Conservation (phyloP, 106 monocot genomes). For the Dendrobium nobile region DNA sequence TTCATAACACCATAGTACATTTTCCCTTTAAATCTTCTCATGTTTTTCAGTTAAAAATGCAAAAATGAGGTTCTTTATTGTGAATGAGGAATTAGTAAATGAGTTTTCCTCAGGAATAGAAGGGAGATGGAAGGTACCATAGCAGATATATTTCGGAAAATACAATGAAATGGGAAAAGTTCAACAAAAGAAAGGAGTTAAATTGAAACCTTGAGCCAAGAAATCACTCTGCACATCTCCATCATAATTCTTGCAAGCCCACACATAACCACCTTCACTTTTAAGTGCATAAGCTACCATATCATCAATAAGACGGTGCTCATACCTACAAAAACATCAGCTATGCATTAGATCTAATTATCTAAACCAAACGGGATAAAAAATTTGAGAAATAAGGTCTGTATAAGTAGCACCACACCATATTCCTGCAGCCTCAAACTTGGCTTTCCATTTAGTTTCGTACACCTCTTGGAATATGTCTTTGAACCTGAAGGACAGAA, state of each 20-base stretch:
- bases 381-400: neutral
- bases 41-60: neutral
- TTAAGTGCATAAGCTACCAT: conserved; percentile 97
- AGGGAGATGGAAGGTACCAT: neutral
- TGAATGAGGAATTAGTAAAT: neutral
- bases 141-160: neutral
- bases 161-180: neutral
- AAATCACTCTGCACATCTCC: conserved; percentile 99
- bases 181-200: neutral
- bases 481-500: conserved; percentile 62
- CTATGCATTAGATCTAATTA: neutral
- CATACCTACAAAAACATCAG: conserved; percentile 63
- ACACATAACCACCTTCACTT: conserved; percentile 92
- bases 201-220: conserved; percentile 73
- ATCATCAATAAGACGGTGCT: conserved; percentile 95
- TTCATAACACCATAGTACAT: neutral
- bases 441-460: conserved; percentile 72
- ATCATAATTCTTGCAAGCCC: conserved; percentile 99
- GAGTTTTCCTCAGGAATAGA: neutral
- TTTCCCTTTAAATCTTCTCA: neutral
- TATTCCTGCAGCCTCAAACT: conserved; percentile 86
- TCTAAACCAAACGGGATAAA: neutral
- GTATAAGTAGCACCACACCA: conserved; percentile 33
- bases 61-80: neutral
- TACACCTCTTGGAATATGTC: conserved; percentile 97